Percentiles rank a stretch among this genome's conserved stretches.
Conservation (phyloP, 306 rosid species). For the Canavalia gladiata region DNA sequence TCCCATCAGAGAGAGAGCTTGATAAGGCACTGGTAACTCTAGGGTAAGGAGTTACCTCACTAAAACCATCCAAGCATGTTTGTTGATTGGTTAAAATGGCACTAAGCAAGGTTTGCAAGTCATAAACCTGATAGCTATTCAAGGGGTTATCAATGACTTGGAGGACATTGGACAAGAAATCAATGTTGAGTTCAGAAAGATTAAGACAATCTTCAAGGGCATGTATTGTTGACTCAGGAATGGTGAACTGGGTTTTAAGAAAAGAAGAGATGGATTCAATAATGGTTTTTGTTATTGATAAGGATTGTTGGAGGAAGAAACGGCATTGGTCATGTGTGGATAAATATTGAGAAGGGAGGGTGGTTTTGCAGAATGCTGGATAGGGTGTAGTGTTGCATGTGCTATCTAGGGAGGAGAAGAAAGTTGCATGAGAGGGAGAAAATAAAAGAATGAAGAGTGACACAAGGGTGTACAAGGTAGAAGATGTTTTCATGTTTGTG, state of each 20-base stretch:
- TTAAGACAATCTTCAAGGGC: conserved; percentile 51
- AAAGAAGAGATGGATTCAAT: conserved; percentile 26
- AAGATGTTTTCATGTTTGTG: conserved; percentile 33
- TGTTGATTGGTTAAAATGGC: conserved; percentile 52
- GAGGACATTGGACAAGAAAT: conserved; percentile 47
- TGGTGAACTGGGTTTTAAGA: conserved; percentile 17
- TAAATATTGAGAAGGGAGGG: conserved; percentile 25
- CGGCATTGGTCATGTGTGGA: conserved; percentile 36
- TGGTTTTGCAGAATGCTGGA: conserved; percentile 54
- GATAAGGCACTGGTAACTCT: conserved; percentile 39
- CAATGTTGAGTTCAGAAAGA: conserved; percentile 39
- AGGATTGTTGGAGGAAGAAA: conserved; percentile 53
- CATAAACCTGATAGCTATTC: background rate
- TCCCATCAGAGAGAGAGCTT: conserved; percentile 47
- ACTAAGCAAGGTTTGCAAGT: conserved; percentile 48
- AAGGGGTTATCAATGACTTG: conserved; percentile 25
- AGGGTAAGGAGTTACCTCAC: conserved; percentile 47
- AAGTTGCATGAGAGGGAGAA: conserved; percentile 40
- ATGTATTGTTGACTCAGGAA: conserved; percentile 41
- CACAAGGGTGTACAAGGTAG: conserved; percentile 37
- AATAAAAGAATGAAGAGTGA: conserved; percentile 17
- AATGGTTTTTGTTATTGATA: conserved; percentile 46
- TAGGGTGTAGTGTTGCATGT: conserved; percentile 51
- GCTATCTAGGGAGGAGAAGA: conserved; percentile 19
- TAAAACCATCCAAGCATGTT: conserved; percentile 54